Conservation (phyloP, 176 grass and related monocot genomes). For the Triticum turgidum region DNA sequence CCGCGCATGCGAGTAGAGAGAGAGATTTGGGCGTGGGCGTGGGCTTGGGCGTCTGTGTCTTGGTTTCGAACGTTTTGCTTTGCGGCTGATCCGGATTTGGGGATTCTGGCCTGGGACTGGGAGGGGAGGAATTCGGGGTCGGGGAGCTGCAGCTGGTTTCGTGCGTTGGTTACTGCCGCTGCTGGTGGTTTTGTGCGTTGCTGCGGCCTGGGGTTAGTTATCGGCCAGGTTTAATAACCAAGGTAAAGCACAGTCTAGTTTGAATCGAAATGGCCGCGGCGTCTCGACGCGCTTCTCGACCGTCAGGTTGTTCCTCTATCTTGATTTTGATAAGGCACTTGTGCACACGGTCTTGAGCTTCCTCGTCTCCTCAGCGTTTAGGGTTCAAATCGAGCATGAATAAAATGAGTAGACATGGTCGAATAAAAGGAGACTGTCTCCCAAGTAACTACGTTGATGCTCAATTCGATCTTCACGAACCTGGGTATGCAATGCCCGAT, state of each 20-base stretch:
- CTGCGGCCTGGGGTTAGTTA: background rate
- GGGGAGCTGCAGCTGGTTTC: background rate
- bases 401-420: no score
- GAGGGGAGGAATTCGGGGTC: background rate
- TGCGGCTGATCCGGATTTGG: constrained; percentile 39
- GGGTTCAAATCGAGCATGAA: no score
- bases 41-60: constrained; percentile 11
- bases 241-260: background rate
- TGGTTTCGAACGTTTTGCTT: constrained; percentile 37
- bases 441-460: no score
- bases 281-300: background rate
- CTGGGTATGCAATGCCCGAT: no score
- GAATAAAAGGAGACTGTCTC: no score
- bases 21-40: constrained; percentile 28
- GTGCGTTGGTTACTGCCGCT: background rate
- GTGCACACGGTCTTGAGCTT: background rate
- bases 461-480: no score
- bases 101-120: background rate
- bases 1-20: constrained; percentile 12
- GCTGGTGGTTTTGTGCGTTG: background rate
- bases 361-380: background rate
- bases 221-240: background rate
- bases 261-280: background rate
- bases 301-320: background rate
- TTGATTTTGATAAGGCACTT: background rate